A percentile compares a stretch with the other conserved stretches of the same genome.
These are phyloP conservation scores for Brassica incana DNA, from an alignment of 345 rosid species.

Conservation along the genomic window DNA sequence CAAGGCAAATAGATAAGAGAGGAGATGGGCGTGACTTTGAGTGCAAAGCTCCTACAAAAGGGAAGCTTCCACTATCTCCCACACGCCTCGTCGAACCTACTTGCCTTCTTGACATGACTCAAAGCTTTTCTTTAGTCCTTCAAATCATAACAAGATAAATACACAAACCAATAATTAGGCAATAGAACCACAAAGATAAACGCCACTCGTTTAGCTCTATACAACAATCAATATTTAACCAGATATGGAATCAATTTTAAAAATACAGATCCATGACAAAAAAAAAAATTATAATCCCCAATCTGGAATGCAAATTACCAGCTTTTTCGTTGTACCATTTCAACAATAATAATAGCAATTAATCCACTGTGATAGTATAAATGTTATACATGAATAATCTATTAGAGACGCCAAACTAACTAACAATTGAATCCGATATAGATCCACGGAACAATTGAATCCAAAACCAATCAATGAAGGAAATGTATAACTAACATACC, in stretches of 20 bases:
- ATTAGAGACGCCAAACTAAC: background rate
- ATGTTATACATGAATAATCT: background rate
- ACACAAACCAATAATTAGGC: background rate
- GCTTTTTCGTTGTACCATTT: background rate
- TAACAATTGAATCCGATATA: background rate
- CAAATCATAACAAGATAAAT: background rate
- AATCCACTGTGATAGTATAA: background rate
- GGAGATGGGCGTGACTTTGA: constrained; percentile 85
- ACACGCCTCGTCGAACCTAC: constrained; percentile 76
- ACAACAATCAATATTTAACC: background rate
- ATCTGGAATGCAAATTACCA: constrained; percentile 4
- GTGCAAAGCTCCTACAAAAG: constrained; percentile 64
- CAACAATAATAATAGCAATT: background rate
- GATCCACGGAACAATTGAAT: background rate
- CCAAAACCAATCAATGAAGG: background rate
- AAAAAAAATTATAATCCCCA: background rate
- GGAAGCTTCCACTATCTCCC: constrained; percentile 69
- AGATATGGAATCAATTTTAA: background rate
- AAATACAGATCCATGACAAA: constrained; percentile 2
- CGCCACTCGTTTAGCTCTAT: background rate
- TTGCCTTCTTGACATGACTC: constrained; percentile 78
- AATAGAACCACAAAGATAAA: background rate
- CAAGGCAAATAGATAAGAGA: constrained; percentile 60
- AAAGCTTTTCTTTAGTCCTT: background rate
- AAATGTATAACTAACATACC: background rate